A percentile compares a stretch with the other conserved stretches of the same genome.
phyloP scores from a whole-genome alignment of 176 grass and related monocot species.

The Musa beccarii region DNA sequence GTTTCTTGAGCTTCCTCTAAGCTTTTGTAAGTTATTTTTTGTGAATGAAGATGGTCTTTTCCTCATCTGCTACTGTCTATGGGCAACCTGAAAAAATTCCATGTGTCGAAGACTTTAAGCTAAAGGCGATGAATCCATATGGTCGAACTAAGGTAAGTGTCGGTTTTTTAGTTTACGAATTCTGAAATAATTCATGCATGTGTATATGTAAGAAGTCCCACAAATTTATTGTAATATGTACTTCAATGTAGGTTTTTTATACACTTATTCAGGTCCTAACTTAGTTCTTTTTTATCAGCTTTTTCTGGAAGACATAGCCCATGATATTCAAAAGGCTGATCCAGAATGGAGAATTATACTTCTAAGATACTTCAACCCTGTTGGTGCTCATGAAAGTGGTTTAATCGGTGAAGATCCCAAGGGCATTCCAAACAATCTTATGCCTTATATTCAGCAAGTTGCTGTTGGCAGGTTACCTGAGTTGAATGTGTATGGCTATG shows the following conservation, averaged over 20 bases:
- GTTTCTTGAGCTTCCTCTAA: too few species aligned
- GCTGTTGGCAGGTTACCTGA: conserved; percentile 54
- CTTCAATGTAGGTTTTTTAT: neutral
- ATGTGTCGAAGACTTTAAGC: conserved; percentile 60
- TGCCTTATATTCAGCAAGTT: conserved; percentile 93
- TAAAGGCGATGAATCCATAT: conserved; percentile 80
- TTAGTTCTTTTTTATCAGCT: conserved; percentile 27
- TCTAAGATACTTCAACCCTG: conserved; percentile 87
- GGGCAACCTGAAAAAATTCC: conserved; percentile 68
- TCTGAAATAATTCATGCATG: too few species aligned
- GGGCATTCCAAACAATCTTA: conserved; percentile 87
- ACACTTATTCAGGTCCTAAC: too few species aligned
- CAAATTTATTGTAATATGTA: too few species aligned
- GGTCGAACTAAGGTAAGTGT: conserved; percentile 68
- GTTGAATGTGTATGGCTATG: conserved; percentile 82
- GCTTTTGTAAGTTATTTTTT: neutral
- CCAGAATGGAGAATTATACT: conserved; percentile 66
- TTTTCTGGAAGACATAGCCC: conserved; percentile 76
- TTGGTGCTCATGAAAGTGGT: conserved; percentile 75
- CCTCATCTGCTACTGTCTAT: conserved; percentile 80
- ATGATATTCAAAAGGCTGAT: conserved; percentile 59
- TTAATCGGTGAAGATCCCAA: conserved; percentile 84
- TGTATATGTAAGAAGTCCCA: too few species aligned
- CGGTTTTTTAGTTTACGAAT: too few species aligned
- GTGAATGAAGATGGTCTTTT: conserved; percentile 58